A percentile compares a stretch with the other conserved stretches of the same genome.
Conservation (phyloP, 192 early-diverging fungal genomes). For the Mortierella alpina region DNA sequence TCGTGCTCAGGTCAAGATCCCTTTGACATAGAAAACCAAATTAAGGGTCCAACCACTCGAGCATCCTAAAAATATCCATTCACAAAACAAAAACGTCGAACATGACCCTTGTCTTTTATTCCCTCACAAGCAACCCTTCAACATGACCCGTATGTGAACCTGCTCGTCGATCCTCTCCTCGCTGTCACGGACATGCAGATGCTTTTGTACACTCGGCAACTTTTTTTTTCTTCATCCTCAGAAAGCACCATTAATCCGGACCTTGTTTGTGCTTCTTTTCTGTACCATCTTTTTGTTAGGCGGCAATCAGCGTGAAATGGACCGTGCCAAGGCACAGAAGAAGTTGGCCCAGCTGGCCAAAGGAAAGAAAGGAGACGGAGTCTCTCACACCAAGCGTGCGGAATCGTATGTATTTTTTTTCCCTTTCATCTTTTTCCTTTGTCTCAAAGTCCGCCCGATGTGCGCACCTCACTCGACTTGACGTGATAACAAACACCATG, state of each 20-base stretch:
- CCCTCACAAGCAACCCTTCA: conserved; percentile 4
- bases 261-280: neutral
- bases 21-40: conserved; percentile 10
- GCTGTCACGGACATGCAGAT: too few relatives aligned
- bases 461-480: too few relatives aligned
- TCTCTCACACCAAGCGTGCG: conserved; percentile 35
- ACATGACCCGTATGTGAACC: conserved; percentile 27
- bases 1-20: conserved; percentile 52
- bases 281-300: conserved; percentile 17
- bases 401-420: conserved; percentile 21
- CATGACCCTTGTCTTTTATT: neutral
- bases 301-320: conserved; percentile 50
- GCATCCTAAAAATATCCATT: too few relatives aligned
- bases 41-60: neutral
- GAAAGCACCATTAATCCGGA: too few relatives aligned
- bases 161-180: too few relatives aligned
- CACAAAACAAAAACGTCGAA: neutral
- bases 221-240: too few relatives aligned
- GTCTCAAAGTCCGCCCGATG: too few relatives aligned
- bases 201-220: neutral
- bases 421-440: neutral
- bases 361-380: conserved; percentile 31
- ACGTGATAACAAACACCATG: neutral
- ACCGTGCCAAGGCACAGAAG: conserved; percentile 51
- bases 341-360: conserved; percentile 38